These are phyloP conservation scores for Ascosphaera acerosa DNA, from an alignment of 2,329 filamentous ascomycete genomes.

Conservation along the genomic window DNA sequence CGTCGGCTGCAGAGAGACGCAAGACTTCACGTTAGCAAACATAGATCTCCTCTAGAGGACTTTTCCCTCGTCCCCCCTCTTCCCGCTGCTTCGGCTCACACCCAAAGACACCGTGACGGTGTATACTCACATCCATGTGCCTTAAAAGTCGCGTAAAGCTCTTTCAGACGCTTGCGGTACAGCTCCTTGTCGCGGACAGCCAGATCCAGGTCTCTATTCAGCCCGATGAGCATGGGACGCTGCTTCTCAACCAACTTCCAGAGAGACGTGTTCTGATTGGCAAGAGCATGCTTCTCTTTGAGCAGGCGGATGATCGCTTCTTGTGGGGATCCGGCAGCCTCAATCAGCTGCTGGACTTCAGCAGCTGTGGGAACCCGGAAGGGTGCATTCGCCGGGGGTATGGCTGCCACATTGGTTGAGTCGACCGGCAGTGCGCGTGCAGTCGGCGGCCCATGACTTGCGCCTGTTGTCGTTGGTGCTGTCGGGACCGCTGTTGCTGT, in stretches of 20 bases:
- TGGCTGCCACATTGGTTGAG: constrained; percentile 42
- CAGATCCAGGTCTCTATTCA: constrained; percentile 85
- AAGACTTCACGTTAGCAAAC: too few species aligned
- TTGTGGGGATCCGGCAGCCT: constrained; percentile 68
- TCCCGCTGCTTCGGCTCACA: too few species aligned
- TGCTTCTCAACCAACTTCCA: constrained; percentile 97
- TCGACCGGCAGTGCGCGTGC: constrained; percentile 75
- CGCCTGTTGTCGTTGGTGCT: constrained; percentile 4
- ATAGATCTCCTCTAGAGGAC: too few species aligned
- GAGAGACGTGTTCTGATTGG: constrained; percentile 72
- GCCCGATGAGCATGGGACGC: constrained; percentile 67
- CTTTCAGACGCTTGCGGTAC: constrained; percentile 76
- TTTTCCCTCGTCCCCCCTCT: too few species aligned
- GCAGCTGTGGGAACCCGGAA: constrained; percentile 33
- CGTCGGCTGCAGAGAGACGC: too few species aligned
- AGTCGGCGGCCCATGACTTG: constrained; percentile 11
- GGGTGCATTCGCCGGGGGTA: constrained; percentile 32
- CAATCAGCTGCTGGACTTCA: constrained; percentile 56
- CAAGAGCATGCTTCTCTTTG: constrained; percentile 72
- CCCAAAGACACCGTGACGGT: too few species aligned
- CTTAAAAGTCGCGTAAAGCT: constrained; percentile 27
- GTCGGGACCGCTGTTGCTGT: constrained; percentile 7
- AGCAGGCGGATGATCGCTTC: constrained; percentile 68
- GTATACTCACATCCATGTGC: too few species aligned
- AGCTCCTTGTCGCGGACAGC: constrained; percentile 84